A percentile compares a stretch with the other conserved stretches of the same genome.
These are phyloP conservation scores for Candida corydali DNA, from an alignment of 805 yeast genomes.

Conservation along the genomic window DNA sequence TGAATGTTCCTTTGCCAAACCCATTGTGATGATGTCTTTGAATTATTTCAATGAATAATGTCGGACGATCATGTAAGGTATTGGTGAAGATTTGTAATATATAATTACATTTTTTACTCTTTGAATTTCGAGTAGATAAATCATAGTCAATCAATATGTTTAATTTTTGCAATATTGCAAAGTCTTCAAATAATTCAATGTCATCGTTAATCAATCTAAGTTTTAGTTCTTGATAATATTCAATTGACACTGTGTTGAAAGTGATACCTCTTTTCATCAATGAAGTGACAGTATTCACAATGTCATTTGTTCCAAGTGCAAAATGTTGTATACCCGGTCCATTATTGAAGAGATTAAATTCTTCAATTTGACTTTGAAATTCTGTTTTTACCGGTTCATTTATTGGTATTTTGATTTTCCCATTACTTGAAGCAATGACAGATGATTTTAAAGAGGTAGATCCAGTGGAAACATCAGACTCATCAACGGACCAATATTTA, in stretches of 20 bases:
- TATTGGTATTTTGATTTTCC: constrained; percentile 70
- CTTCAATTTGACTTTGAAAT: constrained; percentile 75
- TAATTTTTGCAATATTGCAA: constrained; percentile 45
- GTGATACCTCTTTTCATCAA: constrained; percentile 63
- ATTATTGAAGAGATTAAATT: constrained; percentile 65
- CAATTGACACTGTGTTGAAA: constrained; percentile 57
- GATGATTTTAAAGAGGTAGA: constrained; percentile 66
- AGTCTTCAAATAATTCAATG: constrained; percentile 47
- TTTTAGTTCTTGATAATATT: constrained; percentile 53
- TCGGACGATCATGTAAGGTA: constrained; percentile 75
- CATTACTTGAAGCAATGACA: constrained; percentile 71
- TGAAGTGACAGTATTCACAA: constrained; percentile 49
- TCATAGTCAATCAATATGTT: constrained; percentile 76
- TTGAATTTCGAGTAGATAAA: constrained; percentile 33
- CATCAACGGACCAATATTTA: constrained; percentile 83
- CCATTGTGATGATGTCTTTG: constrained; percentile 80
- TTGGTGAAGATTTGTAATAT: constrained; percentile 76
- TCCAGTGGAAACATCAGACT: constrained; percentile 64
- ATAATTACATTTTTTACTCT: constrained; percentile 48
- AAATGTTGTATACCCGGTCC: constrained; percentile 88
- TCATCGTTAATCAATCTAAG: constrained; percentile 42
- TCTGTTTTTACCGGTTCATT: constrained; percentile 77
- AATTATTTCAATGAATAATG: constrained; percentile 75
- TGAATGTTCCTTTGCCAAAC: constrained; percentile 87
- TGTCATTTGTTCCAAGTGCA: constrained; percentile 63